Percentiles rank a stretch among this genome's conserved stretches.
Conservation (phyloP, 1,139 yeast genomes). For the Casaregolazyma lundiana region DNA sequence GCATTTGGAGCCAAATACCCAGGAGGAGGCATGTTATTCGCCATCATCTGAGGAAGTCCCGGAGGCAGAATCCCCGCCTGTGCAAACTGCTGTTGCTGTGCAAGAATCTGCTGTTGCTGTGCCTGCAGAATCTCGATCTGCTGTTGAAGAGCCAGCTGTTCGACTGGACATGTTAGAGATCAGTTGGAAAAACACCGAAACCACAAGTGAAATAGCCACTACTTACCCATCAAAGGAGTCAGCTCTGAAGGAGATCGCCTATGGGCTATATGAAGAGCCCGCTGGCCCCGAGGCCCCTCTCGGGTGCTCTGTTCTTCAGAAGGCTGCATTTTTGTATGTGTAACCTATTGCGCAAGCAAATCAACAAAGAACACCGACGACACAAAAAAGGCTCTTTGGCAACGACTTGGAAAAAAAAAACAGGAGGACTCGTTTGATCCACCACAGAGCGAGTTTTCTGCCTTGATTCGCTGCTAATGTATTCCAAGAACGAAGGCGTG, state of each 20-base stretch:
- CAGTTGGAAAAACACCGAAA: neutral
- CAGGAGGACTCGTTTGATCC: neutral
- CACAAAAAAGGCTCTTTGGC: neutral
- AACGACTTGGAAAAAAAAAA: neutral
- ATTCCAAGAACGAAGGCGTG: constrained; percentile 1
- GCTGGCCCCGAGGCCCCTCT: constrained; percentile 17
- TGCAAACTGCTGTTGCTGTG: constrained; percentile 53
- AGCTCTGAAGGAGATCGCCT: constrained; percentile 91
- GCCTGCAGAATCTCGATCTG: constrained; percentile 88
- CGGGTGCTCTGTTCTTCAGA: constrained; percentile 1
- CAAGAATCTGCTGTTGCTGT: constrained; percentile 81
- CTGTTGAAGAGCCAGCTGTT: constrained; percentile 87
- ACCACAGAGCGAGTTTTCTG: neutral
- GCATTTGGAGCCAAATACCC: constrained; percentile 5
- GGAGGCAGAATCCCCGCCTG: constrained; percentile 25
- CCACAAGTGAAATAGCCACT: too few species aligned
- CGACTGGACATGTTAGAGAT: constrained; percentile 41
- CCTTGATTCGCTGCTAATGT: neutral
- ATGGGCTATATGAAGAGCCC: constrained; percentile 76
- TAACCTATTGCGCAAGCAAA: neutral
- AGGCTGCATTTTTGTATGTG: constrained; percentile 4
- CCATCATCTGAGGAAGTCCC: constrained; percentile 19
- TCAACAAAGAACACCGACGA: neutral
- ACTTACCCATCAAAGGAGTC: constrained; percentile 80
- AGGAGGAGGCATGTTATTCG: constrained; percentile 24